Base-by-base conservation (phyloP, 1,139 yeast genomes). In the Hansenula lynferdii region DNA sequence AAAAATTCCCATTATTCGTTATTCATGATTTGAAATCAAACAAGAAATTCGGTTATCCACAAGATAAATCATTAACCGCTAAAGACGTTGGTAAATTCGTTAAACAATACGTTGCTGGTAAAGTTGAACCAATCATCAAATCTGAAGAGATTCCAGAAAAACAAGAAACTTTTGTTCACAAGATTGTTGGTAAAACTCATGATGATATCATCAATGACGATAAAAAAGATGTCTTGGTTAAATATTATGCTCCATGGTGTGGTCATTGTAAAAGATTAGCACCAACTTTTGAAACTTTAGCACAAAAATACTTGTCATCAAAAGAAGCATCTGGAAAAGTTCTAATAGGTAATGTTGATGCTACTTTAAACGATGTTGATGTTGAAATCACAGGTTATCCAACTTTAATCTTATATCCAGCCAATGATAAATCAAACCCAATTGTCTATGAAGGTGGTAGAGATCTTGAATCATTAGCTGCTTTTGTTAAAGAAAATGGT, bases 171-270 rank as follows among this genome's bases (percentile, higher is more conserved):
- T 75, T 85, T 38, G 96, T 89, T 41, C 70, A 69, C 61, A 81
- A 79, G 57, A 75, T 92, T 50, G 97, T 92, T 45, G 96, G 89
- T 54, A 78, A 80, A 67, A 87, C 81, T 61, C 92, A 86, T 65
- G 81, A 82, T 35, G 76, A 75, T 26, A 67, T 86, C 47, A 74
- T 86, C 44, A 67, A 70, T 28, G 90, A 89, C 58, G 67, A 70
- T 37, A 62, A 73, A 42, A 87, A 86, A 72, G 97, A 92, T 62
- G 90, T 92, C 38, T 70, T 92, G 51, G 90, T 92, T 51, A 87
- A 90, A 71, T 90, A 85, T 69, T 92, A 86, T 60, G 98, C 98
- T 41, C 96, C 96, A 67, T 92, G 98, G 98, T 90, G 98, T 72
- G 97, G 97, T 37, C 97, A 90, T 74, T 90, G 98, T 76, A 90